Conservation (phyloP, 2,329 filamentous ascomycete species). For the Juglanconis oblonga region DNA sequence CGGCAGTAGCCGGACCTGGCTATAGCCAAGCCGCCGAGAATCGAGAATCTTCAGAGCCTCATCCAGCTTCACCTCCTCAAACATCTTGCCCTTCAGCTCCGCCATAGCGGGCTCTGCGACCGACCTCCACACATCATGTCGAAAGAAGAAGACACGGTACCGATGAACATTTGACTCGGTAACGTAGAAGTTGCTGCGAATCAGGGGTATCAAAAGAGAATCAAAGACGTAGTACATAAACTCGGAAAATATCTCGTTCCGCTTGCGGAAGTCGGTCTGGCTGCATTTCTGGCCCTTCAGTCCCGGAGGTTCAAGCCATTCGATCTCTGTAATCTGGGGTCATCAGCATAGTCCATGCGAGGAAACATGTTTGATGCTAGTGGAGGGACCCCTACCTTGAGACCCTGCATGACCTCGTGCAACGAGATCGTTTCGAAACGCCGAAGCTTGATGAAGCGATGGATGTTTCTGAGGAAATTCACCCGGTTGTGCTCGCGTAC, state of each 20-base stretch:
- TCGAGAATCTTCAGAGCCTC: conserved; percentile 57
- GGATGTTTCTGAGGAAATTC: conserved; percentile 63
- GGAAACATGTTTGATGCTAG: not conserved
- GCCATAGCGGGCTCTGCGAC: conserved; percentile 71
- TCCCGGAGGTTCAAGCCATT: conserved; percentile 67
- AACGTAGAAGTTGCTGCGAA: conserved; percentile 87
- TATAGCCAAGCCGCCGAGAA: conserved; percentile 67
- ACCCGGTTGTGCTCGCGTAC: conserved; percentile 57
- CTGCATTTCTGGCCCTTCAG: conserved; percentile 56
- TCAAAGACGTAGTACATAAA: conserved; percentile 93
- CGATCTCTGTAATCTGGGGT: conserved; percentile 60
- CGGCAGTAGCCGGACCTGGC: conserved; percentile 76
- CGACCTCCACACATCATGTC: conserved; percentile 85
- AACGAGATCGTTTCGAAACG: conserved; percentile 79
- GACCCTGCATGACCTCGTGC: conserved; percentile 70
- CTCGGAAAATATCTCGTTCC: conserved; percentile 75
- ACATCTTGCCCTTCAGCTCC: conserved; percentile 67
- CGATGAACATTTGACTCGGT: conserved; percentile 83
- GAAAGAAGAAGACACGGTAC: conserved; percentile 86
- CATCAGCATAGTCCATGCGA: not conserved
- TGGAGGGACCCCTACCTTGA: conserved; percentile 61
- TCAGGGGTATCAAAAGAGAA: conserved; percentile 81
- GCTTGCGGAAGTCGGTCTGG: conserved; percentile 70
- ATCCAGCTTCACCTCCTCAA: conserved; percentile 68
- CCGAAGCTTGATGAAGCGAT: conserved; percentile 73